A percentile compares a stretch with the other conserved stretches of the same genome.
Evolutionary conservation across 2,329 filamentous ascomycete species (phyloP).

Genomic region (Grosmannia clavigera): DNA sequence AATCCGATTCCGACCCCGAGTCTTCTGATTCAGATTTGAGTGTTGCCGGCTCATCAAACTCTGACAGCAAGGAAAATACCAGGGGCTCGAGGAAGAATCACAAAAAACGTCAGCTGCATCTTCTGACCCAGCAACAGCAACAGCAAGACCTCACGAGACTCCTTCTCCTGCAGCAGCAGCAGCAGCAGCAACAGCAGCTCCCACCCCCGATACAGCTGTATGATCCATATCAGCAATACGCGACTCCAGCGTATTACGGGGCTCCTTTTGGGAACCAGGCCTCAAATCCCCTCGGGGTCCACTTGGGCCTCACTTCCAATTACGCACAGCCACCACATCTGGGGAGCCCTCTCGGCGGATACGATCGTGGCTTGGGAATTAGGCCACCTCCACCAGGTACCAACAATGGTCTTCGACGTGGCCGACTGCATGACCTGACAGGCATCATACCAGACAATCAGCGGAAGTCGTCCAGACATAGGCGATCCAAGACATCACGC

Average conservation of each 20-base stretch:
- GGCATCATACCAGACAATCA: not conserved
- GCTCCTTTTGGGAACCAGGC: not conserved
- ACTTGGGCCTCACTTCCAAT: not conserved
- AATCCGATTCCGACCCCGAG: slow-evolving; percentile 1
- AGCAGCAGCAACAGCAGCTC: not conserved
- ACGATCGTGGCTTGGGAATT: not conserved
- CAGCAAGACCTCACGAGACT: slow-evolving; percentile 4
- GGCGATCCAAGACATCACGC: slow-evolving; percentile 11
- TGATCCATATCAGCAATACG: not conserved
- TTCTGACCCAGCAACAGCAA: slow-evolving; percentile 7
- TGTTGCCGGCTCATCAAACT: slow-evolving; percentile 3
- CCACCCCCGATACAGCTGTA: not conserved
- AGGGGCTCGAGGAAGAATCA: slow-evolving; percentile 7
- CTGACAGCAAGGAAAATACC: not conserved
- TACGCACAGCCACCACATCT: not conserved
- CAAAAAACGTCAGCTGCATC: slow-evolving; percentile 10
- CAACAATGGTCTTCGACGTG: not conserved
- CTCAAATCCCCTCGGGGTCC: not conserved
- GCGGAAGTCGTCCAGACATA: not conserved
- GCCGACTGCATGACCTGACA: not conserved
- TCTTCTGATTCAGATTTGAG: slow-evolving; percentile 11
- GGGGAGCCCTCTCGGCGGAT: not conserved
- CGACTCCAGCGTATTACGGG: slow-evolving; percentile 1
- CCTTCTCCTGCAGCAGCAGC: slow-evolving; percentile 4
- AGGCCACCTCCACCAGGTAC: not conserved